Evolutionary conservation across 2,329 filamentous ascomycete species (phyloP).

Genomic region (Aspergillus sp.): DNA sequence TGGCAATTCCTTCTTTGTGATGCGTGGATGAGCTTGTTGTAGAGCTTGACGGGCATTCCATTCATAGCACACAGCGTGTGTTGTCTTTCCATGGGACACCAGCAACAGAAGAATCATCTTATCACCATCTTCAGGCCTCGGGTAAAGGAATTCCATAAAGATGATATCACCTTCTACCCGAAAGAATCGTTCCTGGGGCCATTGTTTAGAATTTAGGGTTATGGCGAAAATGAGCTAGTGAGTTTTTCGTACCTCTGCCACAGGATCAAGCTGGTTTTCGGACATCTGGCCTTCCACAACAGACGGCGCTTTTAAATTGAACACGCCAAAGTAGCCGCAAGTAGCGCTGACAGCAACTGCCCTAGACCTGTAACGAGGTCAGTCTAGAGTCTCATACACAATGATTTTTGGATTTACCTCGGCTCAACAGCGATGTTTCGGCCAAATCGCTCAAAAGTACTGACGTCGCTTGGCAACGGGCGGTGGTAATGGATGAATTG

Average conservation of each 20-base stretch:
- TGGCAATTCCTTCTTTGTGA: slow-evolving; percentile 37
- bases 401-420: slow-evolving; percentile 54
- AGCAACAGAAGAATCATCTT: slow-evolving; percentile 78
- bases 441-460: slow-evolving; percentile 61
- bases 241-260: slow-evolving; percentile 57
- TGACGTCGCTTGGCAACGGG: slow-evolving; percentile 61
- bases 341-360: slow-evolving; percentile 70
- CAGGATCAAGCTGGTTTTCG: slow-evolving; percentile 58
- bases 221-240: slow-evolving; percentile 20
- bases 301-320: slow-evolving; percentile 66
- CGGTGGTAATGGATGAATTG: slow-evolving; percentile 67
- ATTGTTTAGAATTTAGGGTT: background rate
- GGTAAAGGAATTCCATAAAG: slow-evolving; percentile 84
- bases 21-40: slow-evolving; percentile 31
- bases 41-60: slow-evolving; percentile 54
- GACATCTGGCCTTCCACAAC: slow-evolving; percentile 58
- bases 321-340: slow-evolving; percentile 73
- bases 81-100: slow-evolving; percentile 50
- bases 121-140: slow-evolving; percentile 66
- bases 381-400: background rate
- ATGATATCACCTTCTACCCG: slow-evolving; percentile 74
- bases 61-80: slow-evolving; percentile 55
- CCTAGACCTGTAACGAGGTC: slow-evolving; percentile 48
- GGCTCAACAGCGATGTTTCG: slow-evolving; percentile 78
- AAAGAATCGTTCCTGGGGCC: slow-evolving; percentile 52